Evolutionary conservation across 768 basidiomycete genomes (phyloP).

Genomic region (Amanita molliuscula): DNA sequence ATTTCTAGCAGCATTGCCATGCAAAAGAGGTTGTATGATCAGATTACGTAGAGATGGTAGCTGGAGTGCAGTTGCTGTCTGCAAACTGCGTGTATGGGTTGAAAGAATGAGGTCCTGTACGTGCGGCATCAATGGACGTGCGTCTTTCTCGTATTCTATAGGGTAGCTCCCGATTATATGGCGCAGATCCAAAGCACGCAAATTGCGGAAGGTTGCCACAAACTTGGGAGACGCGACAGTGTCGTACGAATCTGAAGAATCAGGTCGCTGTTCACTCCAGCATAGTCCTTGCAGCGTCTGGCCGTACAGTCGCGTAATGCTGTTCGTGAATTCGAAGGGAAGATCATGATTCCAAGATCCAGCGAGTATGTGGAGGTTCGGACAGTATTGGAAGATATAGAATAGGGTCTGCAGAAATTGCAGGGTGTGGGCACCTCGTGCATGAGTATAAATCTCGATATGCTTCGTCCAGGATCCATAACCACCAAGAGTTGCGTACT

Average conservation of each 20-base stretch:
- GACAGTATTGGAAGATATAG: constrained; percentile 33
- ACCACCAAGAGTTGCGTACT: constrained; percentile 7
- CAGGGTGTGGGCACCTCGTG: constrained; percentile 26
- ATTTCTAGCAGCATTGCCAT: constrained; percentile 11
- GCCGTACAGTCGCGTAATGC: constrained; percentile 29
- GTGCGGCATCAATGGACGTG: constrained; percentile 25
- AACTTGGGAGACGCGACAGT: constrained; percentile 24
- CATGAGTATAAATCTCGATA: constrained; percentile 36
- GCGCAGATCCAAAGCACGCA: constrained; percentile 37
- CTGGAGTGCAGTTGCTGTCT: constrained; percentile 24
- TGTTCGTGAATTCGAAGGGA: constrained; percentile 32
- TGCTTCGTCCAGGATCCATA: constrained; percentile 39
- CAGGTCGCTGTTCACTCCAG: constrained; percentile 28
- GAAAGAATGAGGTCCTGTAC: constrained; percentile 35
- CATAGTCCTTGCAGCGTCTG: constrained; percentile 30
- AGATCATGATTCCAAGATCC: constrained; percentile 35
- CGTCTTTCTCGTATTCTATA: constrained; percentile 8
- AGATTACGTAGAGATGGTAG: constrained; percentile 35
- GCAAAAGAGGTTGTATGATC: constrained; percentile 24
- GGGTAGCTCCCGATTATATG: constrained; percentile 23
- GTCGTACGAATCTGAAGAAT: constrained; percentile 8
- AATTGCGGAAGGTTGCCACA: constrained; percentile 27
- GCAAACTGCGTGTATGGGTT: constrained; percentile 24
- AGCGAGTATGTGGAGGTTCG: constrained; percentile 33
- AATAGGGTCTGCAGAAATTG: constrained; percentile 32